Base-by-base conservation (phyloP, 2,329 filamentous ascomycete genomes). In the Penicillium sp. region DNA sequence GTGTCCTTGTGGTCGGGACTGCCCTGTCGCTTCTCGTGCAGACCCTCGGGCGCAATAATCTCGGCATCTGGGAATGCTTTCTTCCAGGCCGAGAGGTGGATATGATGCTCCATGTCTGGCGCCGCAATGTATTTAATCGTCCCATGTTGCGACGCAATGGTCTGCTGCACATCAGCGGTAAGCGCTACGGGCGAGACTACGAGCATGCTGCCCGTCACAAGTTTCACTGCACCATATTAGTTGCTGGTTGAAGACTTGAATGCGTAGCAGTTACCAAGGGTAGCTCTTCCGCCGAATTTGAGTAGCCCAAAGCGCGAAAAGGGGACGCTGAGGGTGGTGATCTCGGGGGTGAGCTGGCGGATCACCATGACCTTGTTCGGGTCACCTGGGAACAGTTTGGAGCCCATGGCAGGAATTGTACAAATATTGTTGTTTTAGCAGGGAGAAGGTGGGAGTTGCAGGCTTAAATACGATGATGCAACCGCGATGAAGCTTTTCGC, bases 131-230 rank as follows among this genome's bases (percentile, higher is more conserved):
- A 97, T 63, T 82, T 83, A 52, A 97, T 84, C 43, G 84, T 81
- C 50, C 86, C 86, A 60, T 86, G 86, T 56, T 90, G 77, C 33
- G 77, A 71, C n/a, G 84, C 79, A 20, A 84, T 73, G 55, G 80
- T 76, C 52, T 89, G 77, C 60, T 81, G 84, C 40, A 91, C 86
- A 57, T 87, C 84, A 3, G 87, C 81, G 3, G 92, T 97, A 56
- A 97, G 82, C 14, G 88, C 89, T 20, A 94, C 89, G 18, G 94
- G 94, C 0, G 91, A 96, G 82, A 97, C 97, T 71, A 97, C 86
- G 63, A 91, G 90, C 42, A 97, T 83, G 47, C 83, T 78, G 56
- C 91, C 91, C 9, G 86, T 87, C 57, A 84, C 82, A 64, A 99
- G 83, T 64, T 86, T 88, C 59, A 96, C 91, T 91, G 62, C 53